Base-by-base conservation (phyloP, 2,329 filamentous ascomycete genomes). In the Boeremia exigua region DNA sequence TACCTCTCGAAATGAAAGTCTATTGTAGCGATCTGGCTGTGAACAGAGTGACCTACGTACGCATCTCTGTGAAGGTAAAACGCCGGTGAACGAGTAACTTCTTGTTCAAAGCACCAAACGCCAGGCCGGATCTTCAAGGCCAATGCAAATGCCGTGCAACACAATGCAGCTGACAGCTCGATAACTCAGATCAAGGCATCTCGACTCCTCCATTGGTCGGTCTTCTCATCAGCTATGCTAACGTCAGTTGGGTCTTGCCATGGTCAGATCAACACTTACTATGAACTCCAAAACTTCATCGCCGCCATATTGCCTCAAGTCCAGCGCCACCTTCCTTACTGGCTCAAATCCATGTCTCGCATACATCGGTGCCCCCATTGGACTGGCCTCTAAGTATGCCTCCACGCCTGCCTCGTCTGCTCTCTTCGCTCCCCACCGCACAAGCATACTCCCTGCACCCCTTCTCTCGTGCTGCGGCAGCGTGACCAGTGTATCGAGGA, bases 291-390 rank as follows among this genome's bases (percentile, higher is more conserved):
- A 52, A 14, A 55, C 56, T 7, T 69, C 66, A 4, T 68, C 60
- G 4, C 65, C 68, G 8, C 69, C 72, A 45, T 62, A 71, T 40
- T 61, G 59, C 29, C 46, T 66, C 64, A 74, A 47, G 58, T 76
- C 72, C 42, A 76, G 30, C n/a, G 53, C 54, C 15, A 73, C 54
- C 15, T 62, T 56, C 47, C 58, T 67, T 1, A 70, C 61, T n/a
- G 44, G 33, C 48, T 65, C 57, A 39, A 74, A 76, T 0, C 71
- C 72, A 62, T 62, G 66, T 27, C 65, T 59, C 44, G 64, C 62
- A 62, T 76, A 76, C 57, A 76, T 57, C 3, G 68, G 68, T 45
- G 58, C 63, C 2, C 71, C 73, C 65, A 74, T 71, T 3, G 56
- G 59, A 48, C 65, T 73, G 12, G 72, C 69, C 50, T 75, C 72